Percentiles rank a stretch among this genome's conserved stretches.
Evolutionary conservation across 179 eudicot species (phyloP).

Genomic region (Camellia oleifera): DNA sequence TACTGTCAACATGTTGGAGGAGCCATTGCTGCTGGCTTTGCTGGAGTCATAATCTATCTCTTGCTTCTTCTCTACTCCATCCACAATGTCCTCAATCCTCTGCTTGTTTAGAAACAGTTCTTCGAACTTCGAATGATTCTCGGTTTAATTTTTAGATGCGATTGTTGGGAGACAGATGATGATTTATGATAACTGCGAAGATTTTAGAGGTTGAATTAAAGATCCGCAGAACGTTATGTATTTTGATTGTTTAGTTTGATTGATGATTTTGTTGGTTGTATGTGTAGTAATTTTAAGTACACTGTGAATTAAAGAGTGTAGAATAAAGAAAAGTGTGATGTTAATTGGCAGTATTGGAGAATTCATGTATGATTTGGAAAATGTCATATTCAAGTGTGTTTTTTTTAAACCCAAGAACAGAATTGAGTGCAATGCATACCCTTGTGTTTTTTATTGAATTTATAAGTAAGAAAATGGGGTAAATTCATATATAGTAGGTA

Average conservation of each 20-base stretch:
- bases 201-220: background rate
- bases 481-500: too few species aligned
- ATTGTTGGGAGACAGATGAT: background rate
- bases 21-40: conserved; percentile 23
- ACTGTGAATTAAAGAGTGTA: too few species aligned
- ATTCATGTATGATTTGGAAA: too few species aligned
- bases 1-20: conserved; percentile 24
- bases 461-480: too few species aligned
- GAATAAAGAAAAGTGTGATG: too few species aligned
- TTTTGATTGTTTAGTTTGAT: background rate
- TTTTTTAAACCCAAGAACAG: too few species aligned
- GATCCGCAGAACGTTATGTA: background rate
- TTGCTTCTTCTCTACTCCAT: conserved; percentile 20
- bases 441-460: too few species aligned
- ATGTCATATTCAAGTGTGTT: too few species aligned
- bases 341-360: too few species aligned
- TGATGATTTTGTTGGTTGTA: background rate
- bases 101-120: background rate
- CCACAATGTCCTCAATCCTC: conserved; percentile 11
- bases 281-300: too few species aligned
- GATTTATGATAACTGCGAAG: background rate
- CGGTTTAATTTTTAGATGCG: background rate
- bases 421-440: too few species aligned
- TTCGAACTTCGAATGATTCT: background rate
- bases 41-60: conserved; percentile 11